These are phyloP conservation scores for Plasmodium gonderi DNA, from an alignment of 169 alveolate species.

Conservation along the genomic window DNA sequence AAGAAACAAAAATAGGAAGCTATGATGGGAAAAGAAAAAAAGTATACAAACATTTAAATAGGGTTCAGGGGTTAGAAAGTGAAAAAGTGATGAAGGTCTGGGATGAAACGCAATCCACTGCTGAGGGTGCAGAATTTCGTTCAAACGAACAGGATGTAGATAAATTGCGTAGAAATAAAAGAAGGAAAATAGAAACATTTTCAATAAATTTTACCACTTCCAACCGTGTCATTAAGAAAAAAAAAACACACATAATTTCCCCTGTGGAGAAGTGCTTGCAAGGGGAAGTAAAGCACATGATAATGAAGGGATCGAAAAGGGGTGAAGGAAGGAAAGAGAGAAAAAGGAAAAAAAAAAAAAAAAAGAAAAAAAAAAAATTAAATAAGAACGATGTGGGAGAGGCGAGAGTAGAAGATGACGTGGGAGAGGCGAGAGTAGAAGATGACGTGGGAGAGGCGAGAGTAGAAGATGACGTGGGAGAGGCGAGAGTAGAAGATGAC, in stretches of 20 bases:
- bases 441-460: not conserved
- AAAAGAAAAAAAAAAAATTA: not conserved
- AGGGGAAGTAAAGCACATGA: not conserved
- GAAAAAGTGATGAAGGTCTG: not conserved
- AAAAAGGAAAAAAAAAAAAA: not conserved
- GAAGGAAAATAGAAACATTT: not conserved
- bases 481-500: not conserved
- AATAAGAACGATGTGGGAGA: not conserved
- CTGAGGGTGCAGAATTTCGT: not conserved
- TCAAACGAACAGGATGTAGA: not conserved
- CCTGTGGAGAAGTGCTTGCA: not conserved
- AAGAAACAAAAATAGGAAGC: not conserved
- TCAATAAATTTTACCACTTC: not conserved
- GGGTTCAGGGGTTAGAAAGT: not conserved
- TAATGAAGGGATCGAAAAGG: not conserved
- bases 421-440: not conserved
- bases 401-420: not conserved
- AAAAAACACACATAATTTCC: not conserved
- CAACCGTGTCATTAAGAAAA: not conserved
- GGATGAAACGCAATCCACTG: not conserved
- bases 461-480: not conserved
- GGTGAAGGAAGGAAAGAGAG: not conserved
- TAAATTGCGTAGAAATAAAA: not conserved
- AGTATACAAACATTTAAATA: not conserved
- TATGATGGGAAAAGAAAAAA: not conserved